Conservation (phyloP, 768 basidiomycete genomes). For the Calocybe cyanea region DNA sequence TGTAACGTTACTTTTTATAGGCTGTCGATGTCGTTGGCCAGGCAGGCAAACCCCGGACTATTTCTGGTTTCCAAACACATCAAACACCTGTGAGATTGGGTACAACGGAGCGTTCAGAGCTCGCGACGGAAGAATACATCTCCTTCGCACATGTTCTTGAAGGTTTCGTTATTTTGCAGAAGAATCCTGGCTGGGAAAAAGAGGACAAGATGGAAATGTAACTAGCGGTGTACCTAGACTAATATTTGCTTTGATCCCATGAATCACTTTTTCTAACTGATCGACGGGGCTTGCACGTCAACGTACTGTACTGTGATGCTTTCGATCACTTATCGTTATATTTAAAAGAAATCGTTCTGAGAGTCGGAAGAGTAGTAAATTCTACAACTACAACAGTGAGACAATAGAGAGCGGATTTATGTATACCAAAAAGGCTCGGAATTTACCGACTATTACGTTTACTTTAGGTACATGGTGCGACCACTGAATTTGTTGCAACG, state of each 20-base stretch:
- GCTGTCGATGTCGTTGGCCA: constrained; percentile 97
- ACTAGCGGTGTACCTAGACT: constrained; percentile 12
- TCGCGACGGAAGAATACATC: constrained; percentile 96
- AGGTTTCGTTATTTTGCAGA: constrained; percentile 87
- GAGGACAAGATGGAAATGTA: constrained; percentile 84
- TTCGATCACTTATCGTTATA: no score
- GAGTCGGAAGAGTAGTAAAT: no score
- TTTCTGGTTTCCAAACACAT: constrained; percentile 98
- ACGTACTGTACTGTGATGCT: no score
- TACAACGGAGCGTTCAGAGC: constrained; percentile 90
- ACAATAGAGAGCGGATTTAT: no score
- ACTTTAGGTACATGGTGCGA: no score
- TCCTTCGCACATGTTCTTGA: constrained; percentile 88
- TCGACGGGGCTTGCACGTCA: not conserved
- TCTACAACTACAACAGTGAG: no score
- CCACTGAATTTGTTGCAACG: no score
- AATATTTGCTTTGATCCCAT: constrained; percentile 1
- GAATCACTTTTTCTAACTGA: not conserved
- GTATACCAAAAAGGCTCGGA: no score
- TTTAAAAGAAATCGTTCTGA: no score
- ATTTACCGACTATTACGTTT: no score
- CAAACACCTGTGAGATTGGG: constrained; percentile 94
- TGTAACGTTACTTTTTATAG: constrained; percentile 31
- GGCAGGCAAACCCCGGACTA: constrained; percentile 94
- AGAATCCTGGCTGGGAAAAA: constrained; percentile 88